Evolutionary conservation across 2,329 filamentous ascomycete genomes (phyloP).

Genomic region (Tympanopsis confertula): DNA sequence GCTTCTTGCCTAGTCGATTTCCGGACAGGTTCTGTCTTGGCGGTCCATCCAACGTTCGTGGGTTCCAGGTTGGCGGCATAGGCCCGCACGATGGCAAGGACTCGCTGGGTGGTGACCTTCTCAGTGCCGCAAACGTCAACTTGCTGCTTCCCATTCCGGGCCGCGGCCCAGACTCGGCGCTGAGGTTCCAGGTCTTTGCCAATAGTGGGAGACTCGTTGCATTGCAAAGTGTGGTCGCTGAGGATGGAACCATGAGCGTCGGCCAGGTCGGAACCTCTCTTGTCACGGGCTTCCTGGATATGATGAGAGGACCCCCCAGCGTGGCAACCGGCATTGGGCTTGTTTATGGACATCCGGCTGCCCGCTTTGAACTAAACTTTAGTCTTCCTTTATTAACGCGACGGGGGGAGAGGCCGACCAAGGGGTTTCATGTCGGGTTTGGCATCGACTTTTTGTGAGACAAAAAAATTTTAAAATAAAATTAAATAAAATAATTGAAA

Average conservation of each 20-base stretch:
- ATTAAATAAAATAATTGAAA: no score
- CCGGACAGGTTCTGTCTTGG: constrained; percentile 94
- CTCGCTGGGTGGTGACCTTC: constrained; percentile 82
- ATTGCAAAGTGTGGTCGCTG: constrained; percentile 28
- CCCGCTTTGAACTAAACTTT: constrained; percentile 92
- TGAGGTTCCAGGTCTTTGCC: constrained; percentile 80
- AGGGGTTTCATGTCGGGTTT: constrained; percentile 89
- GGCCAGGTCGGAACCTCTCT: constrained; percentile 40
- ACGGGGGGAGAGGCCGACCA: constrained; percentile 74
- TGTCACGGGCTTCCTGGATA: constrained; percentile 50
- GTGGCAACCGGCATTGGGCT: constrained; percentile 78
- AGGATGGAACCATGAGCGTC: neutral
- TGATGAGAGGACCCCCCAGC: constrained; percentile 72
- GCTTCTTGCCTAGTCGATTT: constrained; percentile 55
- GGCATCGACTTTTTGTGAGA: constrained; percentile 94
- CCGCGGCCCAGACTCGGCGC: constrained; percentile 68
- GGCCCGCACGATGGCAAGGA: constrained; percentile 80
- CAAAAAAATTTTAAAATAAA: no score
- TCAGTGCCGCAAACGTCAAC: constrained; percentile 78
- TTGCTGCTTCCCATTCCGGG: constrained; percentile 75
- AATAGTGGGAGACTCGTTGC: constrained; percentile 81
- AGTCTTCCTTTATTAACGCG: constrained; percentile 73
- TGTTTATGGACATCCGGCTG: constrained; percentile 88
- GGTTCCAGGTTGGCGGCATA: constrained; percentile 80
- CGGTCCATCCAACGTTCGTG: constrained; percentile 85